Percentiles rank a stretch among this genome's conserved stretches.
phyloP scores from a whole-genome alignment of 352 stramenopile genomes.

The Globisporangium spinosum region DNA sequence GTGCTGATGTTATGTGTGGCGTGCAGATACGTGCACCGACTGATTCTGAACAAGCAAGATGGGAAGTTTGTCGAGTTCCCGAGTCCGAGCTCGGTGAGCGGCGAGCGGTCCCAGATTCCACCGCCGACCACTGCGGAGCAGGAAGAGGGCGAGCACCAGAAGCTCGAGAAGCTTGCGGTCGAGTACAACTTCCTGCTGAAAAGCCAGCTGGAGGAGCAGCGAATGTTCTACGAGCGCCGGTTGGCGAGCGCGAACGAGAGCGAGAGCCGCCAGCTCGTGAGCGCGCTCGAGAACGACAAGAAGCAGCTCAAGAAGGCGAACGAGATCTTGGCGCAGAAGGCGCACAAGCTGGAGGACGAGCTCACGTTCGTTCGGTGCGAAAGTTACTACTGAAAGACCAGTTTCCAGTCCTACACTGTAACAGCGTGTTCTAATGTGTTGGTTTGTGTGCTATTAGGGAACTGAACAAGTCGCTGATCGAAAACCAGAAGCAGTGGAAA shows the following conservation, averaged over 20 bases:
- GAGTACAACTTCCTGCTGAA: constrained; percentile 97
- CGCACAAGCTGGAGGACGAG: constrained; percentile 79
- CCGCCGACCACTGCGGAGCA: constrained; percentile 73
- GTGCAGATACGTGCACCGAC: constrained; percentile 67
- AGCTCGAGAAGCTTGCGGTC: constrained; percentile 93
- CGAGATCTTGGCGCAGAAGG: constrained; percentile 52
- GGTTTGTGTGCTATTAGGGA: constrained; percentile 33
- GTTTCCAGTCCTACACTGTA: not conserved
- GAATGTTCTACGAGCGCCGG: constrained; percentile 89
- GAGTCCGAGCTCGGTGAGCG: constrained; percentile 73
- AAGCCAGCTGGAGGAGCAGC: constrained; percentile 95
- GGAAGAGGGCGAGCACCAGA: constrained; percentile 91
- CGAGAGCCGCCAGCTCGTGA: constrained; percentile 49
- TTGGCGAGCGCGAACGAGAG: constrained; percentile 60
- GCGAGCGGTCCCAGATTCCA: constrained; percentile 65
- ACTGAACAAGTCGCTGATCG: constrained; percentile 84
- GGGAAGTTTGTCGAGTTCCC: constrained; percentile 96
- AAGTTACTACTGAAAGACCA: not conserved
- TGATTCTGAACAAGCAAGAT: constrained; percentile 89
- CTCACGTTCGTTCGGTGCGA: constrained; percentile 71
- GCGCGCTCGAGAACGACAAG: constrained; percentile 68
- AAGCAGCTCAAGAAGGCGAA: constrained; percentile 81
- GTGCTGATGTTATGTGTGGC: not conserved
- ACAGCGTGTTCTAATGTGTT: not conserved
- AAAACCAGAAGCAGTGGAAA: constrained; percentile 89